Percentiles rank a stretch among this genome's conserved stretches.
These are phyloP conservation scores for Escovopsis sp. DNA, from an alignment of 2,329 filamentous ascomycete species.

Conservation along the genomic window DNA sequence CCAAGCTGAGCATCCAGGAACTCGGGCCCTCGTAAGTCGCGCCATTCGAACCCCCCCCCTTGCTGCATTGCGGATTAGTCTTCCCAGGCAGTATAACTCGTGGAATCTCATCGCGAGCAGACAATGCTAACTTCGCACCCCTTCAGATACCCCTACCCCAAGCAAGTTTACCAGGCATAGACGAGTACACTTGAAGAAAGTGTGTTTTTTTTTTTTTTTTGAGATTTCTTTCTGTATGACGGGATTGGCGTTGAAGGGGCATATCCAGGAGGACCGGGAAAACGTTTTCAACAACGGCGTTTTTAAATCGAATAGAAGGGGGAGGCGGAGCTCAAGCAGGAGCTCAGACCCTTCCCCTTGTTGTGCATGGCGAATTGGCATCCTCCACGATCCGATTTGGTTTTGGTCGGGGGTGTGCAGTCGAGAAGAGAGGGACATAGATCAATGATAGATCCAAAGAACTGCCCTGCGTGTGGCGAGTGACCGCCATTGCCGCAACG, in stretches of 20 bases:
- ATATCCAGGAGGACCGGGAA: slow-evolving; percentile 21
- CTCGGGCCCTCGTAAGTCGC: slow-evolving; percentile 80
- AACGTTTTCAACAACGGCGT: slow-evolving; percentile 42
- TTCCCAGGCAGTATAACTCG: too few relatives aligned
- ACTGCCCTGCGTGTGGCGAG: too few relatives aligned
- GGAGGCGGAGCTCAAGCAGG: too few relatives aligned
- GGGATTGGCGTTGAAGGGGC: slow-evolving; percentile 27
- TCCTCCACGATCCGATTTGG: slow-evolving; percentile 27
- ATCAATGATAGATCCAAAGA: slow-evolving; percentile 1
- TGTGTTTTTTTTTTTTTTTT: slow-evolving; percentile 10
- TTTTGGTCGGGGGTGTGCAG: neutral
- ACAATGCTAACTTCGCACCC: slow-evolving; percentile 3
- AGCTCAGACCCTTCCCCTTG: slow-evolving; percentile 10
- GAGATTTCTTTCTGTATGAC: slow-evolving; percentile 10
- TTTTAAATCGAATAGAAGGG: slow-evolving; percentile 9
- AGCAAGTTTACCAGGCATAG: slow-evolving; percentile 53
- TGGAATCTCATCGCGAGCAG: neutral
- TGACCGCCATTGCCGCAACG: too few relatives aligned
- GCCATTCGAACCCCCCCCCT: neutral
- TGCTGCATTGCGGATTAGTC: too few relatives aligned
- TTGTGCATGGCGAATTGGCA: slow-evolving; percentile 22
- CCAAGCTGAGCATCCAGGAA: slow-evolving; percentile 85
- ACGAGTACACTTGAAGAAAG: slow-evolving; percentile 8
- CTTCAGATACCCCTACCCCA: slow-evolving; percentile 63
- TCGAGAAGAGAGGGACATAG: neutral